Conservation (phyloP, 257 asterid genomes). For the Verbascum thapsus region DNA sequence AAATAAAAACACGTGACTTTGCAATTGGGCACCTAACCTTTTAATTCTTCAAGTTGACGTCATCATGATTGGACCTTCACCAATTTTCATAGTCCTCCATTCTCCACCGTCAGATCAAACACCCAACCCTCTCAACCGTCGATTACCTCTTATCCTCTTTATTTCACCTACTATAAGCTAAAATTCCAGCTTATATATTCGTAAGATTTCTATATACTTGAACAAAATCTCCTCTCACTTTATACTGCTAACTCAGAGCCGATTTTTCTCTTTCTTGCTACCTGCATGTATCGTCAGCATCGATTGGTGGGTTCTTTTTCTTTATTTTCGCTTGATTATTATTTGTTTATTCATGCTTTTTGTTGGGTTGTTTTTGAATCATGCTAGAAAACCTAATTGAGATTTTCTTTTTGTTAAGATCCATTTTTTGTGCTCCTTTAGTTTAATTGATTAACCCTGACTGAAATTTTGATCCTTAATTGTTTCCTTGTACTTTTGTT, state of each 20-base stretch:
- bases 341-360: neutral
- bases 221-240: slow-evolving; percentile 31
- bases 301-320: neutral
- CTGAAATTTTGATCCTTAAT: too few relatives aligned
- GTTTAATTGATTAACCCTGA: neutral
- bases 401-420: neutral
- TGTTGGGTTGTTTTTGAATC: neutral
- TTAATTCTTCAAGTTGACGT: neutral
- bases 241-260: slow-evolving; percentile 23
- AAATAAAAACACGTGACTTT: slow-evolving; percentile 31
- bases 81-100: slow-evolving; percentile 23
- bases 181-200: slow-evolving; percentile 18
- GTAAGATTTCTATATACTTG: slow-evolving; percentile 17
- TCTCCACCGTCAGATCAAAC: slow-evolving; percentile 42
- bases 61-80: neutral
- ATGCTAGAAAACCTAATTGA: neutral
- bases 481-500: too few relatives aligned
- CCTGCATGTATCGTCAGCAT: neutral
- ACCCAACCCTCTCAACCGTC: slow-evolving; percentile 27
- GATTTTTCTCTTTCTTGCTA: slow-evolving; percentile 5
- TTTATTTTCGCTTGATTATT: neutral
- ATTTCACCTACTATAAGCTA: slow-evolving; percentile 36
- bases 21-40: slow-evolving; percentile 20
- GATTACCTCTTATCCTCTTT: slow-evolving; percentile 49
- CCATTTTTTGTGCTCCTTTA: neutral